Conservation (phyloP, 1,139 yeast species). For the Schwanniomyces etchellsii region DNA sequence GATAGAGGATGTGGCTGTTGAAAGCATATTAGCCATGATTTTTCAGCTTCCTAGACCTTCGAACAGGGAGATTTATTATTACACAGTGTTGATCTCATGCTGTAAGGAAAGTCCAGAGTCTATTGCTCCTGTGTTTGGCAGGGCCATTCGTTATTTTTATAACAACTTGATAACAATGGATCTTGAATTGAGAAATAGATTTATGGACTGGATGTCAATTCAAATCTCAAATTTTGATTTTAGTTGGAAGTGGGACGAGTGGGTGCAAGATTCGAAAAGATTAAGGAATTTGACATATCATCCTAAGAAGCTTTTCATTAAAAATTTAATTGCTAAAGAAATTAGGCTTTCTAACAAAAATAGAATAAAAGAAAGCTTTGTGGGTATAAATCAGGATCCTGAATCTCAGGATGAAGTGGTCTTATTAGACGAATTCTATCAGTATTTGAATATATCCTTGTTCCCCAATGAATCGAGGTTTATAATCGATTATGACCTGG, state of each 20-base stretch:
- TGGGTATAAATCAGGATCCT: constrained; percentile 32
- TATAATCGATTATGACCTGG: constrained; percentile 29
- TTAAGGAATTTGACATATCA: constrained; percentile 40
- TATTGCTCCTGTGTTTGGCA: constrained; percentile 92
- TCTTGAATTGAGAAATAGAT: constrained; percentile 67
- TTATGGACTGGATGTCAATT: constrained; percentile 87
- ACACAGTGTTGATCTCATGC: constrained; percentile 81
- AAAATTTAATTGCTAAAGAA: constrained; percentile 78
- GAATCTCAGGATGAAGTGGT: constrained; percentile 19
- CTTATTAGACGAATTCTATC: constrained; percentile 52
- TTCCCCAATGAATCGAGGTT: constrained; percentile 23
- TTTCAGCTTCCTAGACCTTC: constrained; percentile 67
- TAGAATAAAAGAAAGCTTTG: constrained; percentile 70
- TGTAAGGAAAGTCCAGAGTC: constrained; percentile 86
- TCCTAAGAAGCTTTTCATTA: constrained; percentile 71
- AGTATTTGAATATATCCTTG: constrained; percentile 49
- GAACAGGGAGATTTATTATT: constrained; percentile 72
- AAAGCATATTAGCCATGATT: constrained; percentile 71
- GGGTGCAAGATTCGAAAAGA: constrained; percentile 58
- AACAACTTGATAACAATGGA: constrained; percentile 63
- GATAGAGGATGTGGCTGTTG: constrained; percentile 85
- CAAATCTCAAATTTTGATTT: constrained; percentile 92
- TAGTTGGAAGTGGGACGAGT: constrained; percentile 98
- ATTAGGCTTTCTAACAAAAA: constrained; percentile 67
- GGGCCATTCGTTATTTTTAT: constrained; percentile 85